phyloP scores from a whole-genome alignment of 2,329 filamentous ascomycete genomes.

The Pseudogymnoascus verrucosus region DNA sequence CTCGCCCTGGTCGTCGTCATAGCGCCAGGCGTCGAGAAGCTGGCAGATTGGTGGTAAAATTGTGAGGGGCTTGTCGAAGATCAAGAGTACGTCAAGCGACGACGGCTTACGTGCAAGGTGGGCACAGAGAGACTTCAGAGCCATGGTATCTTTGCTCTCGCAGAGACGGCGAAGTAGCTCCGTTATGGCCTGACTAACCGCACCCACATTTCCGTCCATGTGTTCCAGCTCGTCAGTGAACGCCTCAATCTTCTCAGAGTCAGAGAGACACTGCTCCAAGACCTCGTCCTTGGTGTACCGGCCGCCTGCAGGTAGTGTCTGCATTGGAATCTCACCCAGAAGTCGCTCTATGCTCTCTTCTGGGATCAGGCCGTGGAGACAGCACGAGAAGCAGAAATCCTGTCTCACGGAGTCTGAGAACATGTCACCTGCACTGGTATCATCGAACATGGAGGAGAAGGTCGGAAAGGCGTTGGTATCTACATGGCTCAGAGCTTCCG shows the following conservation, averaged over 20 bases:
- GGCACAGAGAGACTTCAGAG: constrained; percentile 66
- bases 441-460: constrained; percentile 55
- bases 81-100: constrained; percentile 64
- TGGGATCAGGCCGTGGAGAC: constrained; percentile 75
- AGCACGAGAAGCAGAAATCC: constrained; percentile 85
- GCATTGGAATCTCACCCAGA: constrained; percentile 76
- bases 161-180: constrained; percentile 66
- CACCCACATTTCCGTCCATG: constrained; percentile 86
- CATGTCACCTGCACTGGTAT: constrained; percentile 44
- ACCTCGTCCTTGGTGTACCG: constrained; percentile 72
- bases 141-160: constrained; percentile 67
- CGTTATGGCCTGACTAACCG: constrained; percentile 69
- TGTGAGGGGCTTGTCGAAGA: constrained; percentile 64
- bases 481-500: constrained; percentile 54
- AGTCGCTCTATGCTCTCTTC: constrained; percentile 71
- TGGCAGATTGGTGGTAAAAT: constrained; percentile 67
- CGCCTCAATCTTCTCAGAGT: constrained; percentile 66
- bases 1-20: constrained; percentile 76
- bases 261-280: constrained; percentile 67
- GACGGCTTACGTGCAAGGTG: constrained; percentile 65
- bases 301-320: constrained; percentile 64
- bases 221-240: constrained; percentile 77
- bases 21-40: constrained; percentile 69
- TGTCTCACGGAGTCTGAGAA: constrained; percentile 61
- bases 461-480: constrained; percentile 57